Percentiles rank a stretch among this genome's conserved stretches.
Evolutionary conservation across 75 land plant genomes (phyloP).

Genomic region (Cunninghamia lanceolata): DNA sequence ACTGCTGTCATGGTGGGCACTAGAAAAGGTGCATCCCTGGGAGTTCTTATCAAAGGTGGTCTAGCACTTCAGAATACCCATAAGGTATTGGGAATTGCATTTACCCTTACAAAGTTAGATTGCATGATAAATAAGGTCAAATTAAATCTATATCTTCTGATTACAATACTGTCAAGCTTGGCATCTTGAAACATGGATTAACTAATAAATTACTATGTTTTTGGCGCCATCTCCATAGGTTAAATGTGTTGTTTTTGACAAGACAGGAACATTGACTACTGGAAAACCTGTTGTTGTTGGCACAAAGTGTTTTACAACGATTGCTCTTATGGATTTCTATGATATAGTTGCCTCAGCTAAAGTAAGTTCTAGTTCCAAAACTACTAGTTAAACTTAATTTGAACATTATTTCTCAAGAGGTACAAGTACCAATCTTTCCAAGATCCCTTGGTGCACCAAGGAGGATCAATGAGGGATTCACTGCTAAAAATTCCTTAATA

Average conservation of each 20-base stretch:
- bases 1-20: conserved; percentile 45
- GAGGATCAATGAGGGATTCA: neutral
- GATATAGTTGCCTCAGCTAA: conserved; percentile 43
- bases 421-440: too few species aligned
- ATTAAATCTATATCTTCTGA: neutral
- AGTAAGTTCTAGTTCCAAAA: conserved; percentile 15
- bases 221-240: conserved; percentile 20
- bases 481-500: neutral
- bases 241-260: conserved; percentile 45
- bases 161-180: neutral
- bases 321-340: conserved; percentile 30
- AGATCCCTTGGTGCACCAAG: neutral
- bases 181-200: neutral
- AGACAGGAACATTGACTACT: conserved; percentile 43
- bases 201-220: neutral
- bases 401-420: neutral
- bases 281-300: conserved; percentile 41
- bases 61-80: conserved; percentile 28
- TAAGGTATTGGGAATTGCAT: conserved; percentile 17
- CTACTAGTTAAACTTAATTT: neutral
- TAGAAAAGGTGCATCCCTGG: conserved; percentile 32
- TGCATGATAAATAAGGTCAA: neutral
- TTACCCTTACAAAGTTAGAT: neutral
- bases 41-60: conserved; percentile 40
- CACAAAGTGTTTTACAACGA: conserved; percentile 32